phyloP scores from a whole-genome alignment of 345 rosid species.

The Isatis tinctoria region DNA sequence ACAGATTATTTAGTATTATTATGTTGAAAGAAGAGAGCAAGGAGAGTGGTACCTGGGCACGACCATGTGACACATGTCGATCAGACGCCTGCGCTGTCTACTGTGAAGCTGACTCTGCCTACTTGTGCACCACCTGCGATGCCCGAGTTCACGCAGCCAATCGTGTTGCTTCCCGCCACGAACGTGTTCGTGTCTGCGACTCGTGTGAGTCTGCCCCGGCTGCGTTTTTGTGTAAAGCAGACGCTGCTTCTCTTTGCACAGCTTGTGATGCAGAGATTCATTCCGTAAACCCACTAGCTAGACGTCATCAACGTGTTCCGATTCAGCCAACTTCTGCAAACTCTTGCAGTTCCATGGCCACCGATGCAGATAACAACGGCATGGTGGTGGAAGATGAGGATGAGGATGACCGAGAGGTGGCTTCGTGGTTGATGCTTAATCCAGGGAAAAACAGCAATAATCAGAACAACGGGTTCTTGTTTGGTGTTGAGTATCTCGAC shows the following conservation, averaged over 20 bases:
- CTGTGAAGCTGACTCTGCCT: constrained; percentile 78
- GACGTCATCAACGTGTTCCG: constrained; percentile 85
- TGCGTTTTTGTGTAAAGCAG: constrained; percentile 85
- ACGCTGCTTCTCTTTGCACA: constrained; percentile 78
- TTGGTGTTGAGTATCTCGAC: constrained; percentile 74
- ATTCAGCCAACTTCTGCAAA: constrained; percentile 56
- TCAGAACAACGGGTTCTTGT: constrained; percentile 47
- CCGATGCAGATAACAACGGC: constrained; percentile 11
- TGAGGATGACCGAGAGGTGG: constrained; percentile 73
- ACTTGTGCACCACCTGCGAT: constrained; percentile 66
- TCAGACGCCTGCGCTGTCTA: constrained; percentile 76
- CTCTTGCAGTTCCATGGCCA: constrained; percentile 25
- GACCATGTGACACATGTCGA: constrained; percentile 67
- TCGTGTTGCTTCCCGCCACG: constrained; percentile 74
- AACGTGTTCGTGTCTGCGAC: constrained; percentile 83
- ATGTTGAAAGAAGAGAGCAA: constrained; percentile 66
- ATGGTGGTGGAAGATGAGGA: constrained; percentile 30
- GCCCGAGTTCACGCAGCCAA: constrained; percentile 71
- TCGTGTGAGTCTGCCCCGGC: constrained; percentile 86
- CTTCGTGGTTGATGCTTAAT: constrained; percentile 72
- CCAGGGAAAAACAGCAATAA: constrained; percentile 36
- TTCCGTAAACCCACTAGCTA: constrained; percentile 86
- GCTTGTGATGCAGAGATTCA: constrained; percentile 83
- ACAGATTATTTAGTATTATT: not conserved
- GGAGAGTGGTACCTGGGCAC: constrained; percentile 47